Evolutionary conservation across 371 early-diverging fungal genomes (phyloP), one percentile per base, ranked within the genome.

Genomic region (Smittium culicis): DNA sequence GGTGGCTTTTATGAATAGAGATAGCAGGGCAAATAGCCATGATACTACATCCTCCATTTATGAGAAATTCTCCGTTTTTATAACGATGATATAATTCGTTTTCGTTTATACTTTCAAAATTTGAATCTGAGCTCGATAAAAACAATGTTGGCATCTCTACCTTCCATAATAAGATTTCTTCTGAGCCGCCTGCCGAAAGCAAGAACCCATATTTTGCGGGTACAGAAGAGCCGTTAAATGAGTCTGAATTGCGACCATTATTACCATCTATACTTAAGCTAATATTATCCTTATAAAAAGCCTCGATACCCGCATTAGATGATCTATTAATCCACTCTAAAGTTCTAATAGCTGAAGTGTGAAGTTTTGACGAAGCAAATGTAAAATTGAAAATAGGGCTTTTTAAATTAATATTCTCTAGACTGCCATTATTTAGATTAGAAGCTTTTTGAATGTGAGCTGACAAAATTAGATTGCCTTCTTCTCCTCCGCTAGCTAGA

Each of bases 401-500:
- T n/a, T n/a, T n/a, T n/a, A n/a, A n/a, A n/a, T n/a, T n/a, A 59
- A 59, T 59, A 25, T n/a, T 27, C 25, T 27, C 60, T 5, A 16
- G 16, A 59, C 11, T 29, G 16, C 11, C 5, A 29, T 27, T n/a
- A 16, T 5, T 11, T 27, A 29, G 16, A 20, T 54, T 25, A 5
- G n/a, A 59, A 11, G n/a, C 5, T 27, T 27, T 16, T 16, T 59
- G 11, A 11, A 59, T 59, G n/a, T 29, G 32, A 11, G 60, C 5
- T 11, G 60, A 59, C 20, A 63, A 2, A 2, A 32, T 24, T 14
- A 63, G n/a, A 24, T 34, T 33, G 2, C 63, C 63, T 63, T 63
- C 63, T 33, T 63, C 63, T 11, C 63, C 63, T n/a, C 31, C 63
- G n/a, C 63, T 30, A 11, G 63, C 63, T 24, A 63, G n/a, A 29